Evolutionary conservation across 2,329 filamentous ascomycete genomes (phyloP), one percentile per base, ranked within the genome.

Genomic region (Sclerotinia minor): DNA sequence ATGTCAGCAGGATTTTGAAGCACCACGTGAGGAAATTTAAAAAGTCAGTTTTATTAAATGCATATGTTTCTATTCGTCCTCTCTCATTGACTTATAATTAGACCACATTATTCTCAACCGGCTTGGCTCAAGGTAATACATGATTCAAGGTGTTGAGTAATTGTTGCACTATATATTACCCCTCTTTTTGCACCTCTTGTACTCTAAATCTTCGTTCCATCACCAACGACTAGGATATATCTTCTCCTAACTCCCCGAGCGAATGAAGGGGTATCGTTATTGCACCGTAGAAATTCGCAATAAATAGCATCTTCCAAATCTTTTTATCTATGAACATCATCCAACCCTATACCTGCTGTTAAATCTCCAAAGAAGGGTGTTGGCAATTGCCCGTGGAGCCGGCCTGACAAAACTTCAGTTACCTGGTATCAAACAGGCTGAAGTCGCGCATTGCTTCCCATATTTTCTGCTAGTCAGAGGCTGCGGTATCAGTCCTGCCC

Each of bases 401-500:
- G 9, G 32, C 5, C 21, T 9, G 32, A 19, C n/a, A 21, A 21
- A 11, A n/a, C 19, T 17, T 61, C 58, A 76, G 32, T 75, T 75
- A 6, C 72, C 72, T 11, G 75, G 75, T 63, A 77, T 70, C 49
- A 73, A 53, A 59, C 75, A 77, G 17, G 69, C 29, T 21, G 67
- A 50, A 17, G 73, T 74, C n/a, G 57, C 45, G 63, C 76, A 77
- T 47, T 77, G 76, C 35, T 60, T 60, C 3, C 73, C 70, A 63
- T 69, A 71, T 52, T 75, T 75, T 29, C 76, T 68, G 35, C 69
- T 72, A 1, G 75, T 79, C 24, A 81, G 72, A 21, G 76, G 77
- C 60, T 78, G 74, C 17, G 79, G 80, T 67, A 81, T 76, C 44
- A 80, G 67, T 4, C 79, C 80, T 49, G 79, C 78, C 49, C 77